Evolutionary conservation across 441 rosid genomes (phyloP).

Genomic region (Dalechampia spathulata): DNA sequence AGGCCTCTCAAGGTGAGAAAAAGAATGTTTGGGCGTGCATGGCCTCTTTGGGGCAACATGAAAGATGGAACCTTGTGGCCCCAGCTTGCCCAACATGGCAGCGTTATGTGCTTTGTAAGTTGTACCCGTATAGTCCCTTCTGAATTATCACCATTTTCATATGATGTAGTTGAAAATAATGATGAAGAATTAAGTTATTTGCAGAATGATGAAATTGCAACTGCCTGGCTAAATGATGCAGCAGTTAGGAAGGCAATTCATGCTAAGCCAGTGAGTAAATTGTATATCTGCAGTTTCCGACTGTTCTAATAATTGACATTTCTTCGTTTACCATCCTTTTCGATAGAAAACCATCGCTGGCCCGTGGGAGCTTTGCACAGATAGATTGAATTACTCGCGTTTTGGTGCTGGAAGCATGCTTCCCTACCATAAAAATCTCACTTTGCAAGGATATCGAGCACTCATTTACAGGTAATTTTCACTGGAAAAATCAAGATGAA

Average conservation of each 20-base stretch:
- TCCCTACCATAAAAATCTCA: conserved; percentile 37
- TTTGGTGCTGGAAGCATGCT: conserved; percentile 42
- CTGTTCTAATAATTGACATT: too few relatives aligned
- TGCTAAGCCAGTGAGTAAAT: conserved; percentile 29
- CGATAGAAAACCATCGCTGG: conserved; percentile 28
- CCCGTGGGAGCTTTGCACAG: conserved; percentile 43
- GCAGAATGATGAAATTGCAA: conserved; percentile 49
- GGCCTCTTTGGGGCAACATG: conserved; percentile 36
- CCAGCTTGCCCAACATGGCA: conserved; percentile 8
- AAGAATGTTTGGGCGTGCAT: conserved; percentile 59
- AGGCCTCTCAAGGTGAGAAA: conserved; percentile 39
- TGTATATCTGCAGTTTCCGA: too few relatives aligned
- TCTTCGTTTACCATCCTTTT: too few relatives aligned
- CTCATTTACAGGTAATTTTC: conserved; percentile 61
- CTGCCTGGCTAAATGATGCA: conserved; percentile 42
- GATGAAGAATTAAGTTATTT: not conserved
- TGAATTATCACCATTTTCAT: too few relatives aligned
- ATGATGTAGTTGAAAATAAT: not conserved
- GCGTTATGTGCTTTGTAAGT: conserved; percentile 35
- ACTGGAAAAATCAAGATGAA: too few relatives aligned
- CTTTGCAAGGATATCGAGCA: conserved; percentile 39
- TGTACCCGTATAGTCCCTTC: too few relatives aligned
- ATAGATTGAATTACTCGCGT: conserved; percentile 13
- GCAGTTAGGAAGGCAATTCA: conserved; percentile 47
- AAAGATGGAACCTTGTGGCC: conserved; percentile 36